A percentile compares a stretch with the other conserved stretches of the same genome.
Conservation (phyloP, 2,329 filamentous ascomycete genomes). For the Sarocladiaceae sp. region DNA sequence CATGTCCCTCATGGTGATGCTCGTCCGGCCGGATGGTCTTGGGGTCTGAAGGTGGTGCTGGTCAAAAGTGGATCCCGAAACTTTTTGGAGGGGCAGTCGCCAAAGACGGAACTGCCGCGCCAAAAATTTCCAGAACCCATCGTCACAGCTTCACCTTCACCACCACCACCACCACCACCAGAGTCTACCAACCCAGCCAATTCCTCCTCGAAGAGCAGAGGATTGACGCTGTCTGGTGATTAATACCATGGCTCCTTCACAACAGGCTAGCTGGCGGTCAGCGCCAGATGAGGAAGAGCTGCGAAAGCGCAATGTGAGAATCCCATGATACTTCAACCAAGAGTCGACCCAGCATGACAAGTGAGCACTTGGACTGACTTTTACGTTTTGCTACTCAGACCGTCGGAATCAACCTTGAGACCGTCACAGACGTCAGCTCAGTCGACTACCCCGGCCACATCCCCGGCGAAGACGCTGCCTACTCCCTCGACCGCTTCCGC, state of each 20-base stretch:
- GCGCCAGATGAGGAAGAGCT: conserved; percentile 49
- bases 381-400: conserved; percentile 50
- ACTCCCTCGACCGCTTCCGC: conserved; percentile 68
- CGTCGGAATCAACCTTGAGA: conserved; percentile 83
- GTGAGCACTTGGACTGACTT: not conserved
- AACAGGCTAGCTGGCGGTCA: conserved; percentile 27
- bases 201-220: too few relatives aligned
- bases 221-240: not conserved
- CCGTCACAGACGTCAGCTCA: conserved; percentile 79
- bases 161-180: not conserved
- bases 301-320: conserved; percentile 52
- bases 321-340: too few relatives aligned
- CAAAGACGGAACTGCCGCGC: conserved; percentile 16
- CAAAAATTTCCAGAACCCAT: conserved; percentile 8
- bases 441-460: conserved; percentile 91
- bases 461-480: conserved; percentile 79
- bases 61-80: conserved; percentile 3
- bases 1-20: too few relatives aligned
- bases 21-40: too few relatives aligned
- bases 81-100: conserved; percentile 25
- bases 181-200: too few relatives aligned
- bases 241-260: conserved; percentile 26
- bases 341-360: not conserved
- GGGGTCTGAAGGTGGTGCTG: too few relatives aligned
- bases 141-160: conserved; percentile 2